These are phyloP conservation scores for Lojkania enalia DNA, from an alignment of 2,329 filamentous ascomycete species.

Conservation along the genomic window DNA sequence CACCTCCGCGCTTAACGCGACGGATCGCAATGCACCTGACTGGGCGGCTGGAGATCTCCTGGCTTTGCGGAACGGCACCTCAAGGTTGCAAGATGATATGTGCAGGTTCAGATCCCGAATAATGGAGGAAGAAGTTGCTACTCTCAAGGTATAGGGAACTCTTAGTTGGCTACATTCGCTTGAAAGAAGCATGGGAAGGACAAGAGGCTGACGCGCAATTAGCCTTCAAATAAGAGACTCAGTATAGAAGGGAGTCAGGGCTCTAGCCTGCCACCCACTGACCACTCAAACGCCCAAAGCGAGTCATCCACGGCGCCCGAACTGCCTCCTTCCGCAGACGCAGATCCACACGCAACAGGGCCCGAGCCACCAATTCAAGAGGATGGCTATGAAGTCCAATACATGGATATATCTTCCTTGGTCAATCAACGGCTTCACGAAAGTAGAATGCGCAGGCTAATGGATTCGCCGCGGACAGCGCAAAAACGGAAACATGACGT, in stretches of 20 bases:
- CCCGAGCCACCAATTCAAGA: background rate
- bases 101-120: conserved; percentile 36
- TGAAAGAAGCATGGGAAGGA: background rate
- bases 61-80: conserved; percentile 36
- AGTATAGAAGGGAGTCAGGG: conserved; percentile 30
- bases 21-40: conserved; percentile 40
- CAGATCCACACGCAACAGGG: background rate
- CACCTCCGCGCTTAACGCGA: conserved; percentile 36
- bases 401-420: background rate
- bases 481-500: background rate
- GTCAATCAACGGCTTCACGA: background rate
- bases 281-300: conserved; percentile 17
- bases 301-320: background rate
- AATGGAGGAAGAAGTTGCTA: conserved; percentile 28
- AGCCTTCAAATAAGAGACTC: conserved; percentile 32
- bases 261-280: conserved; percentile 14
- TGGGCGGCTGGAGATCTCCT: conserved; percentile 42
- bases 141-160: conserved; percentile 23
- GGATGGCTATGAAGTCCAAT: conserved; percentile 1
- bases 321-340: background rate
- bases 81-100: conserved; percentile 40
- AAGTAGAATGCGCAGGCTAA: background rate
- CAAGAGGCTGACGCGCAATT: conserved; percentile 13
- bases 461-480: background rate
- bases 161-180: background rate